These are phyloP conservation scores for Cyclotella kingstonii DNA, from an alignment of 108 stramenopile genomes.

Conservation along the genomic window DNA sequence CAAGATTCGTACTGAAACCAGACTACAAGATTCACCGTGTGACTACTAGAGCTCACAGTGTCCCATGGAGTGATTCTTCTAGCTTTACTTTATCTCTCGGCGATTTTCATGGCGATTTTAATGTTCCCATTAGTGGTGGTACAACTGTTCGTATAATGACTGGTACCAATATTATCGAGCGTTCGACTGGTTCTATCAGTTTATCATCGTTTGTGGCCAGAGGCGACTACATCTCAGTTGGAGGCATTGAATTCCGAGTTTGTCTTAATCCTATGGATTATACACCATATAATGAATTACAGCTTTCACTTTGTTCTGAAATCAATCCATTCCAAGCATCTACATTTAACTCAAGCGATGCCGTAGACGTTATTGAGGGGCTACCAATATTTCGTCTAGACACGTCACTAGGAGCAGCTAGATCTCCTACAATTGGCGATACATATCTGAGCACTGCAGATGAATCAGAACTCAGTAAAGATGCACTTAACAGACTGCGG, in stretches of 20 bases:
- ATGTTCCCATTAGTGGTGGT: slow-evolving; percentile 30
- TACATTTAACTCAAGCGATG: slow-evolving; percentile 27
- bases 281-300: slow-evolving; percentile 32
- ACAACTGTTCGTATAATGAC: slow-evolving; percentile 30
- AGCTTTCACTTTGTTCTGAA: slow-evolving; percentile 53
- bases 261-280: slow-evolving; percentile 39
- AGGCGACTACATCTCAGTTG: slow-evolving; percentile 57
- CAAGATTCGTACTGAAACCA: slow-evolving; percentile 21
- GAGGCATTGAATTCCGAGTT: slow-evolving; percentile 57
- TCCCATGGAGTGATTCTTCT: slow-evolving; percentile 47
- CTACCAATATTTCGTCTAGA: slow-evolving; percentile 63
- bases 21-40: slow-evolving; percentile 51
- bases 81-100: slow-evolving; percentile 62
- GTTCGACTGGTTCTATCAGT: slow-evolving; percentile 28
- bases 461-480: slow-evolving; percentile 26
- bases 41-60: slow-evolving; percentile 56
- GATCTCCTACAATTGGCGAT: slow-evolving; percentile 55
- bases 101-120: slow-evolving; percentile 62
- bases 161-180: slow-evolving; percentile 19
- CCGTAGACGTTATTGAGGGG: slow-evolving; percentile 26
- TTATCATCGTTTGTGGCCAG: slow-evolving; percentile 39
- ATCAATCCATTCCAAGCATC: slow-evolving; percentile 31
- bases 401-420: slow-evolving; percentile 59
- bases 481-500: slow-evolving; percentile 38
- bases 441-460: slow-evolving; percentile 49